phyloP scores from a whole-genome alignment of 2,329 filamentous ascomycete genomes.

The Harringtonia aguacate region DNA sequence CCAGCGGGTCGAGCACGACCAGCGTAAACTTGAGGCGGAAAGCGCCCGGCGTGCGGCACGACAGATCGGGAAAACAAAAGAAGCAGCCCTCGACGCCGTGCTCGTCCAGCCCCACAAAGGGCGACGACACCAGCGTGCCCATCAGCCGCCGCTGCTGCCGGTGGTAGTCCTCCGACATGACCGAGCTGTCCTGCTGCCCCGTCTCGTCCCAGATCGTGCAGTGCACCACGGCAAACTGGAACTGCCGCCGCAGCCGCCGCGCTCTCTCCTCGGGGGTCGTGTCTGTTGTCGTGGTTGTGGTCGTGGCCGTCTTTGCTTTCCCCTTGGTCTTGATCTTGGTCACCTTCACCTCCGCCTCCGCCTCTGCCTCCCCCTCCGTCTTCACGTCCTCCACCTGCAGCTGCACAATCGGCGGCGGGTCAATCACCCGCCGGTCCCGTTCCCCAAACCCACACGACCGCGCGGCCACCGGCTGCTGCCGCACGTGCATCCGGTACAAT shows the following conservation, averaged over 20 bases:
- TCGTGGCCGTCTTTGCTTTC: conserved; percentile 13
- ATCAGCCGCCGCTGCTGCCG: conserved; percentile 66
- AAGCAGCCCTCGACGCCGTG: conserved; percentile 65
- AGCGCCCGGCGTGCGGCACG: conserved; percentile 65
- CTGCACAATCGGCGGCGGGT: conserved; percentile 74
- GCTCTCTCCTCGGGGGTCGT: conserved; percentile 54
- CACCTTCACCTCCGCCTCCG: no score
- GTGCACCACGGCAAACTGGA: conserved; percentile 61
- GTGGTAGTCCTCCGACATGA: conserved; percentile 61
- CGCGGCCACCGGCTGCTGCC: conserved; percentile 69
- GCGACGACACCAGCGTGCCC: conserved; percentile 67
- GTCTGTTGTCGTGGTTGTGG: no score
- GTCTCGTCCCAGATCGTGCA: conserved; percentile 66
- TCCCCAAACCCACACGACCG: conserved; percentile 77
- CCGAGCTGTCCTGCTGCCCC: conserved; percentile 56
- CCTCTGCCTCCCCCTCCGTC: no score
- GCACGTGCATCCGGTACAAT: conserved; percentile 47
- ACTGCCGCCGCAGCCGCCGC: conserved; percentile 34
- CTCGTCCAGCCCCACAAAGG: conserved; percentile 68
- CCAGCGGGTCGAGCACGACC: conserved; percentile 56
- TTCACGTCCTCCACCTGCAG: conserved; percentile 29
- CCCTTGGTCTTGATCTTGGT: no score
- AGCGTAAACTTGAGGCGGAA: conserved; percentile 67
- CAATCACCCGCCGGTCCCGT: conserved; percentile 69
- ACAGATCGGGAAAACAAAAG: conserved; percentile 78